Conservation (phyloP, 1,139 yeast genomes). For the Geotrichum bryndzae region DNA sequence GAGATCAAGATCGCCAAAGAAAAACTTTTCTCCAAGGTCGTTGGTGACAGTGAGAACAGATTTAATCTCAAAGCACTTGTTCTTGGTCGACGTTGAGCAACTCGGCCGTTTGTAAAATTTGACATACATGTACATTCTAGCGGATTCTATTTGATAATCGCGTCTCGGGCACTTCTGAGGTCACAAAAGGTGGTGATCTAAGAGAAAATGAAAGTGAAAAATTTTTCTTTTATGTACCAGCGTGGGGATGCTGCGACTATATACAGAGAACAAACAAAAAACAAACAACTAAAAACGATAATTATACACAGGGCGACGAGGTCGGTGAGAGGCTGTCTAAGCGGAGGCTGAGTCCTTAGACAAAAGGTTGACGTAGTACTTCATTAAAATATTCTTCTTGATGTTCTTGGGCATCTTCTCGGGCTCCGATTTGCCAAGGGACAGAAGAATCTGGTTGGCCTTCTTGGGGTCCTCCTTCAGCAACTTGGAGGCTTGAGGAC, state of each 20-base stretch:
- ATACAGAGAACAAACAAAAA: not conserved
- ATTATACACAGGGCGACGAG: not conserved
- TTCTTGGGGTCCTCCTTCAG: slow-evolving; percentile 31
- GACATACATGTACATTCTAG: slow-evolving; percentile 13
- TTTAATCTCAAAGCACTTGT: slow-evolving; percentile 13
- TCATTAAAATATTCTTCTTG: slow-evolving; percentile 34
- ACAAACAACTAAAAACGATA: not conserved
- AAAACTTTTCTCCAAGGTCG: slow-evolving; percentile 33
- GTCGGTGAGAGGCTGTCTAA: not conserved
- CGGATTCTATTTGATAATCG: not conserved
- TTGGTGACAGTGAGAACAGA: slow-evolving; percentile 31
- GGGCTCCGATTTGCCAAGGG: slow-evolving; percentile 30
- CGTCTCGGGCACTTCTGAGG: not conserved
- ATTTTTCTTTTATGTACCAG: not conserved
- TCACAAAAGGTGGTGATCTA: not conserved
- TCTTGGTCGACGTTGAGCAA: slow-evolving; percentile 3
- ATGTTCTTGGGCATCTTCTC: slow-evolving; percentile 26
- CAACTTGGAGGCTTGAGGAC: slow-evolving; percentile 27
- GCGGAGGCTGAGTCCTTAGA: not conserved
- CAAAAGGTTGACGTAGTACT: slow-evolving; percentile 27
- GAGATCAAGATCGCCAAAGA: slow-evolving; percentile 26
- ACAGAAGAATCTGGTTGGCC: slow-evolving; percentile 29
- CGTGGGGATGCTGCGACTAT: not conserved
- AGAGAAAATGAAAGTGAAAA: not conserved
- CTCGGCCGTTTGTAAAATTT: slow-evolving; percentile 16